These are phyloP conservation scores for Arthroderma sp. DNA, from an alignment of 2,329 filamentous ascomycete species.

Conservation along the genomic window DNA sequence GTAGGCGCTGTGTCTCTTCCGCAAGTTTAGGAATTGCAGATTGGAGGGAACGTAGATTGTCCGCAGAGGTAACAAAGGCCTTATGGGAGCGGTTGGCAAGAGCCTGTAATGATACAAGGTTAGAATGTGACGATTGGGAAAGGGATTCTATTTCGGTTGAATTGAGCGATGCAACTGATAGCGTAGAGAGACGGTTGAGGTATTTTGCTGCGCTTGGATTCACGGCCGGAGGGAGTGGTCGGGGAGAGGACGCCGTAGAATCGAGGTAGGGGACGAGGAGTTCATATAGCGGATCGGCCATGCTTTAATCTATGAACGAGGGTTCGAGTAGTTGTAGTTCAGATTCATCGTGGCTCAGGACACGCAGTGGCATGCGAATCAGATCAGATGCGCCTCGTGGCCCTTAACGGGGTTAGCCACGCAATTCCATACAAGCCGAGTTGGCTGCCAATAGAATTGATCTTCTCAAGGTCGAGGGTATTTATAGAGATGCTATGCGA, in stretches of 20 bases:
- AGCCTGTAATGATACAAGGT: constrained; percentile 69
- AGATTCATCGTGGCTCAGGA: too few species aligned
- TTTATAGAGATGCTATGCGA: too few species aligned
- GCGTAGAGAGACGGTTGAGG: constrained; percentile 61
- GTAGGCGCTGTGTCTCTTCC: constrained; percentile 52
- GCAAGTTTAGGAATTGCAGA: constrained; percentile 59
- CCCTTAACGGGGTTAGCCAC: too few species aligned
- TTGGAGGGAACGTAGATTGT: constrained; percentile 60
- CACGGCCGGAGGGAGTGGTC: constrained; percentile 23
- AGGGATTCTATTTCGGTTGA: constrained; percentile 66
- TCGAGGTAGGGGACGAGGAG: constrained; percentile 53
- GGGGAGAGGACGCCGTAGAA: constrained; percentile 21
- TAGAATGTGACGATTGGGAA: constrained; percentile 66
- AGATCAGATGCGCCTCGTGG: too few species aligned
- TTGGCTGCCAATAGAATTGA: too few species aligned
- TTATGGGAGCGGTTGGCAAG: constrained; percentile 84
- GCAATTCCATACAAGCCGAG: too few species aligned
- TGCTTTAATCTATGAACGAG: constrained; percentile 18
- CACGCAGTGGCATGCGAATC: too few species aligned
- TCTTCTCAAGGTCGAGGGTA: too few species aligned
- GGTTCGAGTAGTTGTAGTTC: background rate
- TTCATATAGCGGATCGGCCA: constrained; percentile 64
- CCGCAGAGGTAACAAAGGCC: constrained; percentile 66
- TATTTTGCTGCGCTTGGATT: constrained; percentile 49
- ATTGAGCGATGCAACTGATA: constrained; percentile 59